Percentiles rank a stretch among this genome's conserved stretches.
Conservation (phyloP, 176 grass and related monocot species). For the Oryza rufipogon region DNA sequence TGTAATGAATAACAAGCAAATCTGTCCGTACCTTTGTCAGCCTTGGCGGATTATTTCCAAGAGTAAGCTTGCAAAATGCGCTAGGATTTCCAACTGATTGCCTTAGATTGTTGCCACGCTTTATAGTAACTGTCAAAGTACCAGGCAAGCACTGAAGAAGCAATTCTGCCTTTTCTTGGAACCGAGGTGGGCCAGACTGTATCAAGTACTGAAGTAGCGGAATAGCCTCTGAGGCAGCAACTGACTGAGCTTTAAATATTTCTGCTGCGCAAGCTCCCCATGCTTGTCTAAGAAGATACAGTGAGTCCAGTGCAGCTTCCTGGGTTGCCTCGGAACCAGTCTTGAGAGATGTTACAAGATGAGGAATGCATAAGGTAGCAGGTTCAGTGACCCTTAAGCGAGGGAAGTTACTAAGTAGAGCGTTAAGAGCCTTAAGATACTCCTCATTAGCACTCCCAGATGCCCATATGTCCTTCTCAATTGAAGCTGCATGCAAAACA, state of each 20-base stretch:
- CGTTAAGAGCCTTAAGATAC: slow-evolving; percentile 95
- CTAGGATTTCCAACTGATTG: slow-evolving; percentile 99
- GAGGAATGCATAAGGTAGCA: slow-evolving; percentile 88
- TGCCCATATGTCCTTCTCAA: slow-evolving; percentile 98
- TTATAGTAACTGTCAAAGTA: slow-evolving; percentile 96
- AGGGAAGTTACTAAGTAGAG: slow-evolving; percentile 94
- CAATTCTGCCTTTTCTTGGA: slow-evolving; percentile 96
- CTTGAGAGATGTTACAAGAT: slow-evolving; percentile 95
- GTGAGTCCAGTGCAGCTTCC: slow-evolving; percentile 95
- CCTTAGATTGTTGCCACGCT: slow-evolving; percentile 87
- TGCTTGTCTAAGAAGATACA: slow-evolving; percentile 97
- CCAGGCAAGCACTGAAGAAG: slow-evolving; percentile 97
- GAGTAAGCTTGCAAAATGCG: slow-evolving; percentile 96
- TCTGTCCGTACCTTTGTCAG: slow-evolving; percentile 77
- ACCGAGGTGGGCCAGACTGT: slow-evolving; percentile 94
- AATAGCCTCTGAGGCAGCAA: slow-evolving; percentile 95
- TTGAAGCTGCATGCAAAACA: slow-evolving; percentile 74
- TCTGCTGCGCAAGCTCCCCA: slow-evolving; percentile 92
- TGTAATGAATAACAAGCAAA: slow-evolving; percentile 25
- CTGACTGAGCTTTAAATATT: slow-evolving; percentile 97
- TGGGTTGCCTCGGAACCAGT: slow-evolving; percentile 95
- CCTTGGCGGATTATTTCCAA: slow-evolving; percentile 91
- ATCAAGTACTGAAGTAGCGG: slow-evolving; percentile 98
- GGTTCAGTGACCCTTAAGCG: slow-evolving; percentile 95
- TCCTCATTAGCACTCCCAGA: slow-evolving; percentile 95